A percentile compares a stretch with the other conserved stretches of the same genome.
Conservation (phyloP, 1,284 basidiomycete genomes). For the Phylloboletellus chloephorus region DNA sequence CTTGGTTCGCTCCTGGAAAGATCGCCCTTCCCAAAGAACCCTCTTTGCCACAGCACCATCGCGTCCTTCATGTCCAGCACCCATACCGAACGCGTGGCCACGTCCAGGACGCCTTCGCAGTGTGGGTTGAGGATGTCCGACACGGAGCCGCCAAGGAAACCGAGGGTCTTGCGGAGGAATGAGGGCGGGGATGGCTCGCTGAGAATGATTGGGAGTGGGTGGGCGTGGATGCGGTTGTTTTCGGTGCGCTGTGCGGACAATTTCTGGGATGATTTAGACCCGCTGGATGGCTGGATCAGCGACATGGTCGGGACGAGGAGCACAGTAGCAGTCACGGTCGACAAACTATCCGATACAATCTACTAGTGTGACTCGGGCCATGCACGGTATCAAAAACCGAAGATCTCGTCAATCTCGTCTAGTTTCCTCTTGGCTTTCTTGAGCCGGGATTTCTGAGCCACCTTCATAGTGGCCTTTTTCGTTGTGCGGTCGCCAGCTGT, state of each 20-base stretch:
- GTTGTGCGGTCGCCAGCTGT: constrained; percentile 5
- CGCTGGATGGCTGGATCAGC: constrained; percentile 37
- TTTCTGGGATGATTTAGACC: constrained; percentile 38
- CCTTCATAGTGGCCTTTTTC: constrained; percentile 3
- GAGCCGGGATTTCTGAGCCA: constrained; percentile 5
- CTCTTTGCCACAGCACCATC: constrained; percentile 76
- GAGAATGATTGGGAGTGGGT: constrained; percentile 61
- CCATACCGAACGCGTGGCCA: constrained; percentile 76
- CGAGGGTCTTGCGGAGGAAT: constrained; percentile 41
- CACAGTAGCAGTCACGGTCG: not conserved
- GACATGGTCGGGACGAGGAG: too few species aligned
- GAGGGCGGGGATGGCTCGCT: constrained; percentile 35
- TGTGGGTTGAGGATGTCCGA: constrained; percentile 53
- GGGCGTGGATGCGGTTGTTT: constrained; percentile 60
- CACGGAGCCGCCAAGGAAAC: constrained; percentile 48
- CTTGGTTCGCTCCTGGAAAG: constrained; percentile 92
- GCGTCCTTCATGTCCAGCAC: constrained; percentile 58
- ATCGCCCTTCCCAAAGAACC: constrained; percentile 97
- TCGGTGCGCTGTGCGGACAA: constrained; percentile 50
- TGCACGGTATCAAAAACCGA: constrained; percentile 24
- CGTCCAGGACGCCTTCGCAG: constrained; percentile 68
- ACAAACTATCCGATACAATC: not conserved
- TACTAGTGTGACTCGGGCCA: too few species aligned
- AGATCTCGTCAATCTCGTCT: constrained; percentile 32
- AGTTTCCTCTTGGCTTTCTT: constrained; percentile 27